Evolutionary conservation across 148 eudicot species (phyloP).

Genomic region (Rhododendron molle): DNA sequence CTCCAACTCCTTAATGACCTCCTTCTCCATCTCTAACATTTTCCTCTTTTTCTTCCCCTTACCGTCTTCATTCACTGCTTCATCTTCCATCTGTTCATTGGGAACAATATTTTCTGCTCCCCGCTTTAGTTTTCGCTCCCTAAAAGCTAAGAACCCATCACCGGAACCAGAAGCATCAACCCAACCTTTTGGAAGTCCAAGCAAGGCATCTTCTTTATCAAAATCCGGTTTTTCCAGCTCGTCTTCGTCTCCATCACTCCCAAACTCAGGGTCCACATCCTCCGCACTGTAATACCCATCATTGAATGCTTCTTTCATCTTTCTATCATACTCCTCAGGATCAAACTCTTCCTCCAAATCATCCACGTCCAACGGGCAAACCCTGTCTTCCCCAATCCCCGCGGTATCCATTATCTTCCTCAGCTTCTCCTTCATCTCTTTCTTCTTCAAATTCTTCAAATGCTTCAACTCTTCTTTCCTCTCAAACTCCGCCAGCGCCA

Average conservation of each 20-base stretch:
- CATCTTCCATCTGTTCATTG: constrained; percentile 18
- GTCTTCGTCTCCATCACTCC: constrained; percentile 22
- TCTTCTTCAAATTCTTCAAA: constrained; percentile 89
- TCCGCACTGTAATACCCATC: too few species aligned
- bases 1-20: constrained; percentile 58
- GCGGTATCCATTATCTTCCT: constrained; percentile 60
- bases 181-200: constrained; percentile 82
- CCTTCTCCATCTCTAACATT: constrained; percentile 40
- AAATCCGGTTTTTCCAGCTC: constrained; percentile 79
- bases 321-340: constrained; percentile 20
- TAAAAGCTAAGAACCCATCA: constrained; percentile 55
- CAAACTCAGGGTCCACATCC: constrained; percentile 47
- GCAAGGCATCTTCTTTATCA: constrained; percentile 78
- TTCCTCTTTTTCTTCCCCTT: constrained; percentile 55
- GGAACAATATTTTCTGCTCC: constrained; percentile 21
- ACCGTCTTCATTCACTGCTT: constrained; percentile 28
- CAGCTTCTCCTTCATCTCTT: constrained; percentile 75
- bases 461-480: constrained; percentile 86
- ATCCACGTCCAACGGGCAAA: constrained; percentile 45
- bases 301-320: too few species aligned
- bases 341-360: constrained; percentile 92
- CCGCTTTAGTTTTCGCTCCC: constrained; percentile 40
- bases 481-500: constrained; percentile 57
- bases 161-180: constrained; percentile 36
- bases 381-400: constrained; percentile 43